phyloP scores from a whole-genome alignment of 2,329 filamentous ascomycete genomes.

The Neoscytalidium dimidiatum region DNA sequence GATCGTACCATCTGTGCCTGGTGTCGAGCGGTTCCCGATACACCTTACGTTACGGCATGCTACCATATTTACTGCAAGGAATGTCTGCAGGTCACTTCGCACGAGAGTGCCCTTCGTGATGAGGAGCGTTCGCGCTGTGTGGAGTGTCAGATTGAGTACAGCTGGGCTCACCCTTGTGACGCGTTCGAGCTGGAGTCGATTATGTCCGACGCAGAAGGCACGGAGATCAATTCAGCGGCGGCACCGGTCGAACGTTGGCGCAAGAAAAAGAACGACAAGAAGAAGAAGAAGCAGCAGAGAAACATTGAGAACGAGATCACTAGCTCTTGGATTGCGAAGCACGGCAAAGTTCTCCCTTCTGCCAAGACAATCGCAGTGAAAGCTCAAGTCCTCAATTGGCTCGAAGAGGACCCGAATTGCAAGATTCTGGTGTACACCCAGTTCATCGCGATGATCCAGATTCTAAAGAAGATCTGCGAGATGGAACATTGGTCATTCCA shows the following conservation, averaged over 20 bases:
- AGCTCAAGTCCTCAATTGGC: constrained; percentile 48
- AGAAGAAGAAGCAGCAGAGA: constrained; percentile 23
- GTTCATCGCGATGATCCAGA: constrained; percentile 55
- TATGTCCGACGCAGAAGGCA: background rate
- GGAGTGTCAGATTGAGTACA: background rate
- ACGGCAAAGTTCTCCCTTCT: constrained; percentile 42
- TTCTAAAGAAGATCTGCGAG: constrained; percentile 53
- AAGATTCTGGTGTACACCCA: constrained; percentile 65
- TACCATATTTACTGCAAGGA: constrained; percentile 57
- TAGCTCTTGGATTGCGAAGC: constrained; percentile 41
- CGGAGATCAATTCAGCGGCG: constrained; percentile 15
- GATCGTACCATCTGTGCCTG: constrained; percentile 46
- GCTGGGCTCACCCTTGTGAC: background rate
- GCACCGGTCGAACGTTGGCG: constrained; percentile 21
- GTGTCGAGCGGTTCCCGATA: constrained; percentile 44
- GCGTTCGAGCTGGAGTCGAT: constrained; percentile 19
- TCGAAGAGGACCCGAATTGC: constrained; percentile 44
- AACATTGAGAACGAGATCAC: constrained; percentile 25
- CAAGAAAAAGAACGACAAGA: constrained; percentile 23
- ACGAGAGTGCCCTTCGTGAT: constrained; percentile 28
- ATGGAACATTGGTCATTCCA: constrained; percentile 51
- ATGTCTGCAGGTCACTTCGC: constrained; percentile 45
- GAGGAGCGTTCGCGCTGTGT: background rate
- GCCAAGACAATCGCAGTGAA: constrained; percentile 51
- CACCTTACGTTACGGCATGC: constrained; percentile 53